These are phyloP conservation scores for Dictyostelium firmibasis DNA, from an alignment of 78 protist genomes.

Conservation along the genomic window DNA sequence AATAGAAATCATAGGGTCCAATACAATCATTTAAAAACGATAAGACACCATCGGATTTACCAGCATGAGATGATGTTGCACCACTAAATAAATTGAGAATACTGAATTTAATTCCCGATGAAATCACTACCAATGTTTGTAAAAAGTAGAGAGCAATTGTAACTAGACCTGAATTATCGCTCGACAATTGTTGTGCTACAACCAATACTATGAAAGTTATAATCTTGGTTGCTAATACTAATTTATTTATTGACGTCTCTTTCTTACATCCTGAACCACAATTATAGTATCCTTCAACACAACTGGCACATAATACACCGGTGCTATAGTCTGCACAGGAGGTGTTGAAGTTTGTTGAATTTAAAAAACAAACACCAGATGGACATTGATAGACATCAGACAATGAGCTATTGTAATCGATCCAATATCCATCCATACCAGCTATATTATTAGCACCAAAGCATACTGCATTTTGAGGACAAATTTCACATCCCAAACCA, in stretches of 20 bases:
- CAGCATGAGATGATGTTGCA: constrained; percentile 4
- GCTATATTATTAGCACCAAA: background rate
- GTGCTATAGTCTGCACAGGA: constrained; percentile 3
- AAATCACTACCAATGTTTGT: constrained; percentile 54
- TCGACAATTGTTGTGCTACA: constrained; percentile 34
- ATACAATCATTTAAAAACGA: constrained; percentile 36
- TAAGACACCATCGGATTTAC: background rate
- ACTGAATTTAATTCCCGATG: constrained; percentile 59
- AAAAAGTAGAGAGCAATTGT: constrained; percentile 47
- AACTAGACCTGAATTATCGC: constrained; percentile 29
- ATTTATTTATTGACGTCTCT: background rate
- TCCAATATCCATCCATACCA: constrained; percentile 30
- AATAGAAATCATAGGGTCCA: constrained; percentile 30
- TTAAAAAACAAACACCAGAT: constrained; percentile 4
- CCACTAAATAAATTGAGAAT: constrained; percentile 25
- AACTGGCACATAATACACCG: constrained; percentile 42
- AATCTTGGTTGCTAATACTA: background rate
- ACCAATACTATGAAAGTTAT: constrained; percentile 7
- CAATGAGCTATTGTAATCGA: background rate
- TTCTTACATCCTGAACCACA: constrained; percentile 67
- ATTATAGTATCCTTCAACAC: constrained; percentile 52
- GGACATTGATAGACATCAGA: constrained; percentile 53
- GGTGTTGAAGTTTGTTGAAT: background rate
- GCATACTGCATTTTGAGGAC: constrained; percentile 30
- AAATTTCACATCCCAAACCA: constrained; percentile 4